Base-by-base conservation (phyloP, 192 early-diverging fungal species). In the Entomortierella chlamydospora region DNA sequence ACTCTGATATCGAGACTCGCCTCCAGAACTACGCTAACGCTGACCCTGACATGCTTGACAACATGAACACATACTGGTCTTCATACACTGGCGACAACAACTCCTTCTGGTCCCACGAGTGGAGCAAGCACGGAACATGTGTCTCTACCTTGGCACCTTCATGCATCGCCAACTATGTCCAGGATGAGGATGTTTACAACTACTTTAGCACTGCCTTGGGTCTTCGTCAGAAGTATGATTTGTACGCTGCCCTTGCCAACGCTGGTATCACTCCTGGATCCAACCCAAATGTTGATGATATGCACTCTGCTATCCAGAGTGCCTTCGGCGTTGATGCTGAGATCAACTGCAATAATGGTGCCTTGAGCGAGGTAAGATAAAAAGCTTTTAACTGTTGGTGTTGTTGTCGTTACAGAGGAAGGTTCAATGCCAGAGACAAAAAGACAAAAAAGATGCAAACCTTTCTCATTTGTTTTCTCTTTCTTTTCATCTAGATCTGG, bases 91-190 rank as follows among this genome's bases (percentile, higher is more conserved):
- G 90, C 30, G 87, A 91, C 82, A 89, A 94, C 82, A 89, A 93
- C 82, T 88, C 83, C 77, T 92, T 95, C 82, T 93, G 91, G 91
- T 72, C 88, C 8, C 93, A 95, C 70, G 93, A 95, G 58, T 95
- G 90, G 90, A 77, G 71, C 84, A 95, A 95, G 85, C 93, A 95
- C 70, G 93, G 93, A 23, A 93, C 90, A 10, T 94, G 92, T 77
- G 87, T 92, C 10, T 84, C 87, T 2, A 93, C 91, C 1, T 70
- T 93, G 45, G 82, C 83, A 20, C 92, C 90, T 22, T 23, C 33
- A 4, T 94, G 93, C 85, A 89, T 86, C 63, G 70, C 31, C 20
- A 49, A 42, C 22, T 90, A 86, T 37, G 55, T 45, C 23, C 61
- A 83, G 47, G 64, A 87, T 51, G 70, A 90, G 29, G 91, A 90